phyloP scores from a whole-genome alignment of 2,329 filamentous ascomycete species.

The Arthroderma sp. region DNA sequence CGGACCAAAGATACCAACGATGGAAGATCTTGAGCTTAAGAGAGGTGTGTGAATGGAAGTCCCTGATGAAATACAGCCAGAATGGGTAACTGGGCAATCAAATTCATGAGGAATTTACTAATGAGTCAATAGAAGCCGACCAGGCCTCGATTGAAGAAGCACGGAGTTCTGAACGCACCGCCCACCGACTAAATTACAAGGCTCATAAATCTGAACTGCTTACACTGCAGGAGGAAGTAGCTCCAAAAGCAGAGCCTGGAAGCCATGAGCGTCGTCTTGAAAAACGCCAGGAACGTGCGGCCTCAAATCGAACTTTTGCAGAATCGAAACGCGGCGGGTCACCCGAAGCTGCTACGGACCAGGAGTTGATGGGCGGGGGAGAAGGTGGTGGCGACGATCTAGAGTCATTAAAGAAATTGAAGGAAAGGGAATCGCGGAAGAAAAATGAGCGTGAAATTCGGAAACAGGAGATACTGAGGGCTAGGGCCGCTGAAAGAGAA shows the following conservation, averaged over 20 bases:
- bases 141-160: constrained; percentile 40
- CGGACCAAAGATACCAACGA: constrained; percentile 54
- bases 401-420: constrained; percentile 52
- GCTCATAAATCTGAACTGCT: constrained; percentile 23
- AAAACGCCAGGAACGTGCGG: constrained; percentile 62
- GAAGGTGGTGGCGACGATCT: constrained; percentile 45
- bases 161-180: constrained; percentile 49
- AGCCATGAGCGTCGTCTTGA: constrained; percentile 74
- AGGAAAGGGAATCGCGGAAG: constrained; percentile 52
- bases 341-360: constrained; percentile 55
- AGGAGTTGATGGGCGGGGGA: constrained; percentile 56
- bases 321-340: constrained; percentile 46
- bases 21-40: constrained; percentile 57
- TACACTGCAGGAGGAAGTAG: constrained; percentile 53
- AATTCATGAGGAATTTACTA: constrained; percentile 8
- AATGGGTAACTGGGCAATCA: constrained; percentile 4
- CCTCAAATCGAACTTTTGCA: constrained; percentile 58
- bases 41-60: constrained; percentile 19
- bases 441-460: constrained; percentile 76
- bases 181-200: constrained; percentile 53
- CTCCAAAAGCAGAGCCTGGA: constrained; percentile 69
- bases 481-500: constrained; percentile 65
- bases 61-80: neutral
- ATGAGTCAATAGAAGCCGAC: constrained; percentile 21
- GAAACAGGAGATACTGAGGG: constrained; percentile 66